Base-by-base conservation (phyloP, 768 basidiomycete species). In the Gelatoporia subvermispora region DNA sequence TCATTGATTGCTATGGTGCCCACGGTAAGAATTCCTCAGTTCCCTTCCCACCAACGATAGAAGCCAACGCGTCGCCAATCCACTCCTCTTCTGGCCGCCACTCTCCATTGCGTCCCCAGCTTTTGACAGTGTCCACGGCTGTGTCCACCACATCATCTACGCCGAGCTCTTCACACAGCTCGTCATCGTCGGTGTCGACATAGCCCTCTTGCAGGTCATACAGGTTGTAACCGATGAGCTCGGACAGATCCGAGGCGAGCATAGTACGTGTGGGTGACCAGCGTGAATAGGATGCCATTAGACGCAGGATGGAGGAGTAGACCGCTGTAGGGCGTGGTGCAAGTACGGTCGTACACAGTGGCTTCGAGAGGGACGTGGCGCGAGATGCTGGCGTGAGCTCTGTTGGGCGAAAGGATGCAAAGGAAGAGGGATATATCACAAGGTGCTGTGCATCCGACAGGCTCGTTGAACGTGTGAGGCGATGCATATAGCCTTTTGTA, bases 161-260 rank as follows among this genome's bases (percentile, higher is more conserved):
- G 23, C 34, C 43, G 23, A 53, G 45, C 39, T 41, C 52, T 42
- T 64, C 56, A 48, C 61, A 65, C 21, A 49, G 42, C 28, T 55
- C 63, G 8, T 64, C 65, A 43, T 67, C 59, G n/a, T 64, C 60
- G 18, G 52, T 47, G 48, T 65, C 62, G 17, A 67, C 58, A 52
- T 60, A 69, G 20, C 66, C 67, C 22, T 51, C 58, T 40, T 50
- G 28, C 10, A 71, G 56, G 15, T 55, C 50, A n/a, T 57, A 59
- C 5, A 70, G 51, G 50, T 65, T 38, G 50, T 68, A 69, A 9
- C 64, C 64, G 36, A 68, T 55, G 39, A 72, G 64, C 51, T 66
- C 60, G 31, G 64, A 67, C n/a, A 68, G 56, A 38, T 70, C 62
- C 31, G 64, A 67, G 40, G 40, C 46, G 42, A 69, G 59, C 15